Percentiles rank a stretch among this genome's conserved stretches.
Evolutionary conservation across 2,329 filamentous ascomycete genomes (phyloP).

Genomic region (Hymenoscyphus repandus): DNA sequence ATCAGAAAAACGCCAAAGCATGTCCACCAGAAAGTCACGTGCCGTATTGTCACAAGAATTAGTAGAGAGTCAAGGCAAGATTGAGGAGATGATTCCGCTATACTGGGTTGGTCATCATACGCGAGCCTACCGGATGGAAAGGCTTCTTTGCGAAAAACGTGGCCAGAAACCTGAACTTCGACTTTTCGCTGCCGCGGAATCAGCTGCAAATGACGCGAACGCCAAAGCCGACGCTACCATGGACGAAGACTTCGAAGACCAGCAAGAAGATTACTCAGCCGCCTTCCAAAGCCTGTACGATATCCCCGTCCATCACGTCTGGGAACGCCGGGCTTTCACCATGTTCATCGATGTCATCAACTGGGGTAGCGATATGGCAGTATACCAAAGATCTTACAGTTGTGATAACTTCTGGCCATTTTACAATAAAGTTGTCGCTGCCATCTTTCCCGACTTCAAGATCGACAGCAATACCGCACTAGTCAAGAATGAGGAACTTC

Average conservation of each 20-base stretch:
- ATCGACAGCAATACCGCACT: background rate
- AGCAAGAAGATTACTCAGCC: background rate
- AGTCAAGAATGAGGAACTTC: background rate
- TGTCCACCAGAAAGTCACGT: background rate
- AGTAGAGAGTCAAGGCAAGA: background rate
- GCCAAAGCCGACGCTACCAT: constrained; percentile 7
- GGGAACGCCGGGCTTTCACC: constrained; percentile 8
- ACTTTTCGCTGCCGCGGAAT: background rate
- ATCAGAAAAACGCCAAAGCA: background rate
- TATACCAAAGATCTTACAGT: background rate
- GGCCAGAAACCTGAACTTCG: background rate
- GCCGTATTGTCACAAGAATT: background rate
- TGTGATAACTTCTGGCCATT: background rate
- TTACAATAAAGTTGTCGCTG: background rate
- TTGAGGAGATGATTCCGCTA: constrained; percentile 6
- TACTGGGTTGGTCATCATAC: constrained; percentile 4
- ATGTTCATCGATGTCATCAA: constrained; percentile 10
- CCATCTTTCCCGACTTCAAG: background rate
- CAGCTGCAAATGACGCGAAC: background rate
- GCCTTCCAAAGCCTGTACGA: constrained; percentile 6
- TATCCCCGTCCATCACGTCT: constrained; percentile 1
- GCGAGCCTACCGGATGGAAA: background rate
- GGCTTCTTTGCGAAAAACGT: background rate
- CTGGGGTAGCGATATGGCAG: constrained; percentile 7
- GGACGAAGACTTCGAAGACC: constrained; percentile 1